phyloP scores from a whole-genome alignment of 169 alveolate species.

The Cryptosporidium sp. region DNA sequence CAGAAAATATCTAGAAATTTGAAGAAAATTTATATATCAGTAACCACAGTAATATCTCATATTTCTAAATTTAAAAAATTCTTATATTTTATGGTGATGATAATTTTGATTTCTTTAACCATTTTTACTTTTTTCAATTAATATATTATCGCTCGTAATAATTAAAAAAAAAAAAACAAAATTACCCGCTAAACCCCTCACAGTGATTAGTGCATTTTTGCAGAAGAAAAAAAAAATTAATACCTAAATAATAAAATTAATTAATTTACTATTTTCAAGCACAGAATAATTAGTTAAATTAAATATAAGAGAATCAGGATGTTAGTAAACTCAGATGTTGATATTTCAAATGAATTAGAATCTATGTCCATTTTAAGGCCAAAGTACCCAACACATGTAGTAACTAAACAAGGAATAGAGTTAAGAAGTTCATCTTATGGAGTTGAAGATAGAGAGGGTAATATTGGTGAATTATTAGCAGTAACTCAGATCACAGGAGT shows the following conservation, averaged over 20 bases:
- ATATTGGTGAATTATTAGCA: slow-evolving; percentile 50
- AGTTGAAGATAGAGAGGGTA: slow-evolving; percentile 59
- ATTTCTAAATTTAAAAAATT: neutral
- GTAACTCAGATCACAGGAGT: slow-evolving; percentile 65
- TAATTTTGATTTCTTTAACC: too few species aligned
- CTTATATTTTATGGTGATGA: neutral
- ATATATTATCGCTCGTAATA: neutral
- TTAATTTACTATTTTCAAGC: neutral
- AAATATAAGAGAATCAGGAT: neutral
- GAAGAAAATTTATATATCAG: too few species aligned
- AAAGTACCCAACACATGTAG: slow-evolving; percentile 72
- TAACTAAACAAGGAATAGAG: slow-evolving; percentile 39
- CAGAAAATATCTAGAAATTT: too few species aligned
- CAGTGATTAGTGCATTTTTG: neutral
- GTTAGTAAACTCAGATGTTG: neutral
- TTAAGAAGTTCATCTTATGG: slow-evolving; percentile 66
- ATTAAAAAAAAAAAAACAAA: neutral
- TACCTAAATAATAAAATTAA: neutral
- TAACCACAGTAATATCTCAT: too few species aligned
- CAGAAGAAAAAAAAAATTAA: neutral
- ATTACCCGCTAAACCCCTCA: slow-evolving; percentile 7
- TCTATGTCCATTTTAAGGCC: slow-evolving; percentile 41
- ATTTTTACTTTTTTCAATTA: neutral
- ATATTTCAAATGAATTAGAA: slow-evolving; percentile 4
- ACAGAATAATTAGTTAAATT: neutral